Evolutionary conservation across 164 flowering plant species (phyloP).

Genomic region (Paratinospora sagittata): DNA sequence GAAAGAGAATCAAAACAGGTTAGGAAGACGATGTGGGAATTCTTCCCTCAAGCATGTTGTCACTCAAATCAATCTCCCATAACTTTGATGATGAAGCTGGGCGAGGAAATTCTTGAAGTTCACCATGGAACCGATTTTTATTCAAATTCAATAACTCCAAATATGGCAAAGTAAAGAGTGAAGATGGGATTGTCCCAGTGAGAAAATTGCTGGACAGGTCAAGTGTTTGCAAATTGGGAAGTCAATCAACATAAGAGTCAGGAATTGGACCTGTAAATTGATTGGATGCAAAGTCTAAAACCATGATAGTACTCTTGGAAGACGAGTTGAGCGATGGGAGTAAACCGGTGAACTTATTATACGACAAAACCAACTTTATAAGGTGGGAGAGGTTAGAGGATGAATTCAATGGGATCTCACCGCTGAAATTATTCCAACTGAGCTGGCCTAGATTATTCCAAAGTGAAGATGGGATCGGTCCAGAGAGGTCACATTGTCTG

Average conservation of each 20-base stretch:
- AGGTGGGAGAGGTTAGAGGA: constrained; percentile 17
- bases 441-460: constrained; percentile 16
- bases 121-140: not conserved
- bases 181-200: no score
- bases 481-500: constrained; percentile 26
- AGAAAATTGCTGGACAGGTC: no score
- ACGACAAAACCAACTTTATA: not conserved
- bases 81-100: not conserved
- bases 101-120: not conserved
- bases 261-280: constrained; percentile 24
- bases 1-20: no score
- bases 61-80: not conserved
- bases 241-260: constrained; percentile 17
- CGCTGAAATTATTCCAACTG: not conserved
- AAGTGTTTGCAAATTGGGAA: not conserved
- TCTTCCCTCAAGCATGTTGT: not conserved
- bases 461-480: constrained; percentile 31
- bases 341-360: not conserved
- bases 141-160: not conserved
- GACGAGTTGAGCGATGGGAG: not conserved
- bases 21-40: not conserved
- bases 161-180: no score
- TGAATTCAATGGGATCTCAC: not conserved
- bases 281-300: constrained; percentile 32
- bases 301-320: not conserved